Evolutionary conservation across 306 rosid genomes (phyloP).

Genomic region (Psophocarpus tetragonolobus): DNA sequence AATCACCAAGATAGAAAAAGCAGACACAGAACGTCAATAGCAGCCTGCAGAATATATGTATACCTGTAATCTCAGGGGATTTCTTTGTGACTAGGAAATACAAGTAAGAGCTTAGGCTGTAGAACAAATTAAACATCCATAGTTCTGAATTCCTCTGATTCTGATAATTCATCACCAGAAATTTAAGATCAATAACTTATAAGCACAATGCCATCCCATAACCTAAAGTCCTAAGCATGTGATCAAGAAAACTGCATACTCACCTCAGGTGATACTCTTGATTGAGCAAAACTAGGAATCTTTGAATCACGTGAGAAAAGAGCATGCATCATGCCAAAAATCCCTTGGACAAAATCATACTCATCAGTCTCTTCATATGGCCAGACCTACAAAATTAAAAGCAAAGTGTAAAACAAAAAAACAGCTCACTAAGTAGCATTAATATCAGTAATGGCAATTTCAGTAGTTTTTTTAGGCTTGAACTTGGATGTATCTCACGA

Average conservation of each 20-base stretch:
- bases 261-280: slow-evolving; percentile 66
- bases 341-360: slow-evolving; percentile 93
- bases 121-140: slow-evolving; percentile 67
- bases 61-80: slow-evolving; percentile 88
- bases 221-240: background rate
- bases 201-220: background rate
- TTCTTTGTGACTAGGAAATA: slow-evolving; percentile 86
- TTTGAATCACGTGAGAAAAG: slow-evolving; percentile 66
- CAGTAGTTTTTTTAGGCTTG: background rate
- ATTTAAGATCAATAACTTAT: background rate
- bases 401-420: slow-evolving; percentile 20
- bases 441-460: background rate
- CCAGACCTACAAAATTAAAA: slow-evolving; percentile 68
- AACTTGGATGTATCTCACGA: background rate
- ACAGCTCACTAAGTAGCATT: background rate
- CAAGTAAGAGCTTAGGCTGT: slow-evolving; percentile 82
- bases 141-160: slow-evolving; percentile 76
- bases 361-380: slow-evolving; percentile 82
- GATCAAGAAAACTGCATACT: slow-evolving; percentile 26
- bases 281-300: slow-evolving; percentile 50
- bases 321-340: slow-evolving; percentile 75
- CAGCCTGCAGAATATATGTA: slow-evolving; percentile 8
- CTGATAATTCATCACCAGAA: slow-evolving; percentile 46
- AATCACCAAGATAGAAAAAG: background rate
- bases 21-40: slow-evolving; percentile 1